Base-by-base conservation (phyloP, 2,329 filamentous ascomycete species). In the Trichoderma gracile region DNA sequence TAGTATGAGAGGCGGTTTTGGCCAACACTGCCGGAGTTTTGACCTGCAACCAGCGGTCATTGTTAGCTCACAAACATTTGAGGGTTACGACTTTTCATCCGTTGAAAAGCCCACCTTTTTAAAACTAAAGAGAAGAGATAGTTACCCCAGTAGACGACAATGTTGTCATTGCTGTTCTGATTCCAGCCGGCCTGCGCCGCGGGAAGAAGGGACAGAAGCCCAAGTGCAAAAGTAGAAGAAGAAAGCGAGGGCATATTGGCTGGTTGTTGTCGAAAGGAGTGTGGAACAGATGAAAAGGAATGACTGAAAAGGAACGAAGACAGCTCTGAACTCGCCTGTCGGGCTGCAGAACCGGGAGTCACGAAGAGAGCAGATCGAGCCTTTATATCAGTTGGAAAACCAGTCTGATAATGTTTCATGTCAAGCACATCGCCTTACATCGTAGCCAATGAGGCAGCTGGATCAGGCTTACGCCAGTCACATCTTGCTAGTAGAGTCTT, bases 101-200 rank as follows among this genome's bases (percentile, higher is more conserved):
- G 23, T 45, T 25, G 30, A 14, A 14, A 14, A 38, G 33, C 12
- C 33, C 1, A 9, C 12, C 33, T 38, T 38, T 38, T 12, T 12
- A 14, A 10, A 3, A 38, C 8, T 3, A 9, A 14, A 4, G 33
- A 38, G 33, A 38, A 14, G 12, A 38, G 4, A 49, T 21, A 64
- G 75, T 69, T 75, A 78, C 87, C 88, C 88, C 88, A 91, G 73
- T 90, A 91, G 1, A 89, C 79, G 25, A 83, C 86, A 62, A 90
- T 71, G 69, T 89, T 90, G 58, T 74, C 78, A 1, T 71, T 69
- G 1, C 80, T 78, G 17, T 71, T 71, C 6, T 82, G 67, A 66
- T 81, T 75, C 68, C 85, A 82, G 17, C 77, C 79, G 19, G 79
- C 80, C 42, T 74, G 67, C 21, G 69, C 75, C 2, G 70, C 64